A percentile compares a stretch with the other conserved stretches of the same genome.
Evolutionary conservation across 2,329 filamentous ascomycete genomes (phyloP).

Genomic region (Epichloe baconii): DNA sequence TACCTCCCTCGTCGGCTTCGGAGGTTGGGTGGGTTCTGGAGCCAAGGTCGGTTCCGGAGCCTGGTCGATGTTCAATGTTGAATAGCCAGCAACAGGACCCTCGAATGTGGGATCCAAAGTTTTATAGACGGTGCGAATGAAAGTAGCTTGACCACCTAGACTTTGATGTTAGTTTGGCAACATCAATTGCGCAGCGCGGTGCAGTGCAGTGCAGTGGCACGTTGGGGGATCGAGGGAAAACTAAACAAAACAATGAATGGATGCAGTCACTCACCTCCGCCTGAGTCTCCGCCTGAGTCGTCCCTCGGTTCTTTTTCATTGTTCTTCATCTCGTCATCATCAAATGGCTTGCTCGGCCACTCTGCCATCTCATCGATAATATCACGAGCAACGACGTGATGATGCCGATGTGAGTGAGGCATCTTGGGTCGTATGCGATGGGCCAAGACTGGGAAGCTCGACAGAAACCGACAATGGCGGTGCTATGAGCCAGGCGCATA

Average conservation of each 20-base stretch:
- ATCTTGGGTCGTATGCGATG: slow-evolving; percentile 12
- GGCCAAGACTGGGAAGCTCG: background rate
- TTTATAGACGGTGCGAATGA: slow-evolving; percentile 26
- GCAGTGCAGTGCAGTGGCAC: background rate
- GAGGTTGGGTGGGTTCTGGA: background rate
- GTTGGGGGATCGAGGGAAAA: background rate
- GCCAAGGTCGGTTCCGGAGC: slow-evolving; percentile 4
- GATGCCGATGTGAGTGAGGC: slow-evolving; percentile 16
- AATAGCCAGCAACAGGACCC: slow-evolving; percentile 29
- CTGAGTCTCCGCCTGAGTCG: background rate
- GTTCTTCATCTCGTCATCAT: background rate
- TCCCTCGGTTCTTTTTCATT: background rate
- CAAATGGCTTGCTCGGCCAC: background rate
- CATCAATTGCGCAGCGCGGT: background rate
- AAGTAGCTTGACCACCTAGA: slow-evolving; percentile 11
- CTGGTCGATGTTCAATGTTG: slow-evolving; percentile 17
- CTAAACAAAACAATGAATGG: background rate
- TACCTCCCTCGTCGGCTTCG: background rate
- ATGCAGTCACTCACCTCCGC: slow-evolving; percentile 1
- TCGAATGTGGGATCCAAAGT: slow-evolving; percentile 28
- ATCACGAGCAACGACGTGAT: slow-evolving; percentile 9
- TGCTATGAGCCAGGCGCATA: slow-evolving; percentile 5
- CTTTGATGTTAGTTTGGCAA: background rate
- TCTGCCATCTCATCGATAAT: background rate
- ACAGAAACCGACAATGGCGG: background rate